Evolutionary conservation across 371 early-diverging fungal species (phyloP), one percentile per base, ranked within the genome.

Genomic region (Mucor plumbeus): DNA sequence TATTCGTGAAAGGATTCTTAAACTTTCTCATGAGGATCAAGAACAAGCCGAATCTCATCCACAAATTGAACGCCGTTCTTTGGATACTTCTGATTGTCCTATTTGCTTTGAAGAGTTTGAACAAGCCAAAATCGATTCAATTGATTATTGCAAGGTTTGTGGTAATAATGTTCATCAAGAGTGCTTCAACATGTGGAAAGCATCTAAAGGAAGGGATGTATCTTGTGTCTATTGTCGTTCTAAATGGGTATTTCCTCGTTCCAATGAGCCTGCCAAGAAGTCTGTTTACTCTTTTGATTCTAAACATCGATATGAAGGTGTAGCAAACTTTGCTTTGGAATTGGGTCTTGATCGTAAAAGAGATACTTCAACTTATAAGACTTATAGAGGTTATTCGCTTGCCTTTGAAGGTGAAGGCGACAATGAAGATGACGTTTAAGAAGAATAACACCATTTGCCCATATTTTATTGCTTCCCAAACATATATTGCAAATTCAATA

Each of bases 141-240:
- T 74, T 59, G 54, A 63, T 13, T 80, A 68, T 33, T 80, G 81
- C 44, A 65, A 63, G 26, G 61, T 61, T 0, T 80, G 81, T 43
- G 74, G 77, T 14, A 80, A 80, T 19, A 80, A 80, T 50, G 64
- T 80, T 50, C 81, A 80, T 41, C 58, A 71, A 68, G 62, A 59
- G 17, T 80, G 80, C 40, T 73, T 80, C 41, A 40, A 70, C 11
- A 57, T 65, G 39, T 80, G 80, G 80, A 67, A 36, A 5, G 5
- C 26, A 15, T 63, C 68, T 1, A 64, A 66, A 7, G 58, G 67
- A n/a, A 13, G 53, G 11, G 48, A 64, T 9, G 68, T 72, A 4
- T 74, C 73, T 26, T 80, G 81, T 69, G 81, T 80, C 5, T 80
- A 75, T 41, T 80, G 81, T 47, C 76, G 81, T 10, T 47, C 78